Conservation (phyloP, 2,329 filamentous ascomycete genomes). For the Colletotrichum sp. region DNA sequence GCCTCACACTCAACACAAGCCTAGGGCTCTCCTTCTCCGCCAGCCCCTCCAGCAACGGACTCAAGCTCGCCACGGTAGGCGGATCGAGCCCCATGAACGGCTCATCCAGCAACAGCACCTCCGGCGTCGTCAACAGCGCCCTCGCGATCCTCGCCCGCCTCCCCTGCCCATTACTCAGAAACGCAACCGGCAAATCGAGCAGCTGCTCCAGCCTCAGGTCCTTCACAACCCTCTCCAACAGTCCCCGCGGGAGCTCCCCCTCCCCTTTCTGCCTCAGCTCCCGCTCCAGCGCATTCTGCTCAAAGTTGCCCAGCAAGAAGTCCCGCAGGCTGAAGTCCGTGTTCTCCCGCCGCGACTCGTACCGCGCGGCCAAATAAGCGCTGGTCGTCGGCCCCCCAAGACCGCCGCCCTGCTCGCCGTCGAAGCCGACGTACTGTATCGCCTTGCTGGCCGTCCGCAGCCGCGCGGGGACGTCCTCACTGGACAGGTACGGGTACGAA, state of each 20-base stretch:
- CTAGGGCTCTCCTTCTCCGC: slow-evolving; percentile 72
- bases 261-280: slow-evolving; percentile 46
- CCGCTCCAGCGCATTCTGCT: slow-evolving; percentile 75
- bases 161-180: slow-evolving; percentile 93
- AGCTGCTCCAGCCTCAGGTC: slow-evolving; percentile 75
- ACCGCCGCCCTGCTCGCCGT: slow-evolving; percentile 67
- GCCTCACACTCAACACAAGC: slow-evolving; percentile 77
- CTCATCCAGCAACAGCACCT: slow-evolving; percentile 87
- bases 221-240: slow-evolving; percentile 67
- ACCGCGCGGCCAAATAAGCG: slow-evolving; percentile 86
- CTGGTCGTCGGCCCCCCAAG: slow-evolving; percentile 64
- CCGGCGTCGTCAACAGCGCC: slow-evolving; percentile 78
- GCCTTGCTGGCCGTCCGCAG: slow-evolving; percentile 68
- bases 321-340: slow-evolving; percentile 86
- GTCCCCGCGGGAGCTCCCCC: slow-evolving; percentile 49
- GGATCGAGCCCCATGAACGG: slow-evolving; percentile 97
- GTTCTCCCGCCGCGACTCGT: slow-evolving; percentile 85
- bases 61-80: slow-evolving; percentile 75
- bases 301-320: slow-evolving; percentile 82
- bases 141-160: slow-evolving; percentile 87
- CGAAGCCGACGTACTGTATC: slow-evolving; percentile 91
- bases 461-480: slow-evolving; percentile 59
- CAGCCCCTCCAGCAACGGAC: slow-evolving; percentile 71
- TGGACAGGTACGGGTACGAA: slow-evolving; percentile 79
- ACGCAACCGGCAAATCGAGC: slow-evolving; percentile 82